Conservation (phyloP, 148 eudicot species). For the Selenicereus undatus region DNA sequence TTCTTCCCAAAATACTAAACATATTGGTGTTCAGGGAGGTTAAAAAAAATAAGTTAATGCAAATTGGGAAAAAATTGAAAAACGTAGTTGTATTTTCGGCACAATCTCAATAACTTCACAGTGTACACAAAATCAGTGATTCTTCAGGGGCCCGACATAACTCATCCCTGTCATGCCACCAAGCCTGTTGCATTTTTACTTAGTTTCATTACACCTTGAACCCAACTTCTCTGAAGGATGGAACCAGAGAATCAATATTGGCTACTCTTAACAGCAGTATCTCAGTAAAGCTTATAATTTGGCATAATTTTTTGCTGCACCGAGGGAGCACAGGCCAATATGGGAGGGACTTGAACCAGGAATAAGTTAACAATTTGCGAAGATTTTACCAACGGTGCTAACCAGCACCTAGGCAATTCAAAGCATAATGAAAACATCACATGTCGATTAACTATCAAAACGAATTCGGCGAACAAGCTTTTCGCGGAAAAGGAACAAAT, state of each 20-base stretch:
- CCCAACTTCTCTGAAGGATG: background rate
- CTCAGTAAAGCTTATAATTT: background rate
- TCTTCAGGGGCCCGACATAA: background rate
- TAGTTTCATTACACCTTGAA: background rate
- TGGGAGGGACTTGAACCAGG: no score
- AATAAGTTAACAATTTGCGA: no score
- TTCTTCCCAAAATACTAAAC: no score
- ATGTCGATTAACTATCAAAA: background rate
- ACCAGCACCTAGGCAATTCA: no score
- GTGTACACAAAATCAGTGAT: background rate
- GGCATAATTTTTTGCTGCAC: no score
- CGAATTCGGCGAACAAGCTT: background rate
- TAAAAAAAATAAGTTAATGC: no score
- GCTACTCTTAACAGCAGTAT: background rate
- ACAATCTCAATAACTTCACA: no score
- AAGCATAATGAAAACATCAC: background rate
- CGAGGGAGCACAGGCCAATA: no score
- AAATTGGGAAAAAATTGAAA: no score
- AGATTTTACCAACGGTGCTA: no score
- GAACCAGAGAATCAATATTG: background rate
- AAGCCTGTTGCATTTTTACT: background rate
- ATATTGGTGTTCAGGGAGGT: no score
- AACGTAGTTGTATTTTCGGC: no score
- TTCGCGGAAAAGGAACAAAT: background rate
- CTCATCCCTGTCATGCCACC: background rate